Percentiles rank a stretch among this genome's conserved stretches.
phyloP scores from a whole-genome alignment of 441 rosid genomes.

The Brassica balearica region DNA sequence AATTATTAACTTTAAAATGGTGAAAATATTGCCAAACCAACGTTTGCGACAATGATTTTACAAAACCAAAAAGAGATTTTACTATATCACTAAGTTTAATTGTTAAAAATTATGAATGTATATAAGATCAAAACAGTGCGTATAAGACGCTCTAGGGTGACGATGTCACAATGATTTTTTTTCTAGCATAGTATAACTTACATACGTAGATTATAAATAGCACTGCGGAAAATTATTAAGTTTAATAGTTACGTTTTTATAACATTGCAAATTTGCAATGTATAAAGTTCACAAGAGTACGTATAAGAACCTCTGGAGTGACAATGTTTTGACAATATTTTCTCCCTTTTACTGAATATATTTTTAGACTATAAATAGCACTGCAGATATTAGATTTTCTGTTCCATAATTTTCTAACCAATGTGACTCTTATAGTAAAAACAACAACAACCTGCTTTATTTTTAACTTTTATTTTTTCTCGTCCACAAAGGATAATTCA shows the following conservation, averaged over 20 bases:
- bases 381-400: slow-evolving; percentile 19
- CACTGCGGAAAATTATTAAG: background rate
- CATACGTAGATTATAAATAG: background rate
- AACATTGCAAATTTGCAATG: background rate
- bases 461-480: slow-evolving; percentile 1
- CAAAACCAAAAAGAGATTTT: background rate
- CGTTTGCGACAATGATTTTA: background rate
- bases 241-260: background rate
- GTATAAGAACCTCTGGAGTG: background rate
- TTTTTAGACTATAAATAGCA: slow-evolving; percentile 34
- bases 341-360: background rate
- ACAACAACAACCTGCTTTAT: slow-evolving; percentile 29
- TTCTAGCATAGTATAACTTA: background rate
- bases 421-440: slow-evolving; percentile 37
- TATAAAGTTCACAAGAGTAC: background rate
- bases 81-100: background rate
- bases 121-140: background rate
- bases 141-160: background rate
- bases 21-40: slow-evolving; percentile 1
- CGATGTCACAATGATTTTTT: too few species aligned
- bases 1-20: background rate
- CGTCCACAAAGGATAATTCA: slow-evolving; percentile 23
- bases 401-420: slow-evolving; percentile 41
- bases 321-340: slow-evolving; percentile 6
- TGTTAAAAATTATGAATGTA: background rate